Base-by-base conservation (phyloP, 1,284 basidiomycete species). In the Boletellus deceptivus region DNA sequence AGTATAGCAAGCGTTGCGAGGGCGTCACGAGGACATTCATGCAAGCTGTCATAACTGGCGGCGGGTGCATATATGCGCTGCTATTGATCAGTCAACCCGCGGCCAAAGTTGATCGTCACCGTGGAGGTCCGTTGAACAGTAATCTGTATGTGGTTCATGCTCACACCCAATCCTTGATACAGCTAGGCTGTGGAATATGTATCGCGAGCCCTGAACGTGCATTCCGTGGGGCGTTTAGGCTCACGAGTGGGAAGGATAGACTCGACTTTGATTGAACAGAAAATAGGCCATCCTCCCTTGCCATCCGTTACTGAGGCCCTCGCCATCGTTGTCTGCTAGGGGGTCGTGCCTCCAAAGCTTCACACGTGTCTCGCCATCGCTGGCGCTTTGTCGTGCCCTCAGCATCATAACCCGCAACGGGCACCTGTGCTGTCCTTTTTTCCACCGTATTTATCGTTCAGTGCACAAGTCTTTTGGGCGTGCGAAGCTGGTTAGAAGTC, bases 181-280 rank as follows among this genome's bases (percentile, higher is more conserved):
- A 80, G 87, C 17, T 84, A 86, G 35, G 89, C 91, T 0, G 83
- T 90, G 2, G 91, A 96, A 56, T 91, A 85, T 59, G 82, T 93
- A 29, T 89, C 93, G 53, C 82, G 93, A 11, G 89, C 93, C 0
- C 70, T 97, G 27, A 96, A 62, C 83, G 90, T 18, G 84, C 89
- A 7, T 89, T 96, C 55, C 77, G 91, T 8, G 89, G 91, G 2
- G 76, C 86, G 0, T 95, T 94, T 73, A 90, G 80, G 58, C 84
- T 96, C 65, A 83, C 88, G 1, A 82, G 72, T 38, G 94, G 94
- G 3, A 70, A 76, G 1, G 89, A 89, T 55, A 78, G 93, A 8
- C 78, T n/a, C n/a, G n/a, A n/a, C n/a, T n/a, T n/a, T n/a, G n/a
- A n/a, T n/a, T n/a, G n/a, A n/a, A n/a, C n/a, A n/a, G n/a, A n/a